phyloP scores from a whole-genome alignment of 2,329 filamentous ascomycete species.

The Atkinsonella hypoxylon region DNA sequence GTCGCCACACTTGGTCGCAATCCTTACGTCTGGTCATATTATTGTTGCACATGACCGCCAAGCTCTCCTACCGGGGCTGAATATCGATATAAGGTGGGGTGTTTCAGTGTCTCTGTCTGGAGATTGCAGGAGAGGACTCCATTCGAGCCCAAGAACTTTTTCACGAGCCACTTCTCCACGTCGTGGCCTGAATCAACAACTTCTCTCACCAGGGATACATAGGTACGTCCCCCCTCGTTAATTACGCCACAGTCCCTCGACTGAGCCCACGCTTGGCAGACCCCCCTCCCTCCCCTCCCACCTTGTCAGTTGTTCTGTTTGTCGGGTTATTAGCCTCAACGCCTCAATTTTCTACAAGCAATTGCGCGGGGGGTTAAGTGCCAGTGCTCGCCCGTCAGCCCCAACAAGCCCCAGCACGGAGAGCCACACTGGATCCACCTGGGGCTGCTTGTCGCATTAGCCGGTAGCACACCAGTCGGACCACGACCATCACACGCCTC shows the following conservation, averaged over 20 bases:
- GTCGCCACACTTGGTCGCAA: background rate
- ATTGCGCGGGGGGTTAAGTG: background rate
- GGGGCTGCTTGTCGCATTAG: background rate
- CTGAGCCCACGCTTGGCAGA: background rate
- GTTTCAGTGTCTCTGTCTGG: background rate
- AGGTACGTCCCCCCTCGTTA: background rate
- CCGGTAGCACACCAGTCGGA: background rate
- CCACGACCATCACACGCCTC: background rate
- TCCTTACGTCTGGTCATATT: background rate
- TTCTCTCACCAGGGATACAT: too few relatives aligned
- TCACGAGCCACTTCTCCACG: too few relatives aligned
- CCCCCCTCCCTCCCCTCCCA: background rate
- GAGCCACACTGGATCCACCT: background rate
- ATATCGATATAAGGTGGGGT: background rate
- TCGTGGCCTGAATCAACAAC: too few relatives aligned
- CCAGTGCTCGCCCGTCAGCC: too few relatives aligned
- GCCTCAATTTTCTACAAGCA: background rate
- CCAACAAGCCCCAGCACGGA: background rate
- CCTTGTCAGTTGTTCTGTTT: background rate
- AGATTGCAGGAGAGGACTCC: background rate
- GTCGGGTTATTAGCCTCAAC: background rate
- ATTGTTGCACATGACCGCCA: background rate
- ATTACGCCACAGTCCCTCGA: background rate
- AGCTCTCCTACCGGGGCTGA: background rate
- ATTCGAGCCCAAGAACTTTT: background rate